These are phyloP conservation scores for Harrya chromipes DNA, from an alignment of 768 basidiomycete species.

Conservation along the genomic window DNA sequence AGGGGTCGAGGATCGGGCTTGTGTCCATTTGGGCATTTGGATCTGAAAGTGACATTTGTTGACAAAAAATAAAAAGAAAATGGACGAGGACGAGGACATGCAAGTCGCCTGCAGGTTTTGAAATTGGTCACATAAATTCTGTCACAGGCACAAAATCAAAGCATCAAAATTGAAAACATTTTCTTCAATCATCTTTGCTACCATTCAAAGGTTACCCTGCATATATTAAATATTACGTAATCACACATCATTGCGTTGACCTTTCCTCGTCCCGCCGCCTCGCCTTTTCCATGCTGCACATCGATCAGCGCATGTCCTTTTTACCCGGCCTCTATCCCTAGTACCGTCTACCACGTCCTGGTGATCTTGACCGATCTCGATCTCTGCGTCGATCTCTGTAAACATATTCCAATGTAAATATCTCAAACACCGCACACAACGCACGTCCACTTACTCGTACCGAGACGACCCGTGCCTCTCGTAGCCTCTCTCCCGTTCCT, in stretches of 20 bases:
- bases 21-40: constrained; percentile 21
- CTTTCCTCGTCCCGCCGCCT: constrained; percentile 10
- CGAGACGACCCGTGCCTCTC: constrained; percentile 68
- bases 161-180: constrained; percentile 31
- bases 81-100: constrained; percentile 20
- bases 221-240: constrained; percentile 19
- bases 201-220: too few relatives aligned
- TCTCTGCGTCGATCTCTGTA: constrained; percentile 67
- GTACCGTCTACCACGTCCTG: constrained; percentile 56
- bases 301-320: constrained; percentile 9
- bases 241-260: not conserved
- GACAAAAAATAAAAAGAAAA: not conserved
- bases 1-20: constrained; percentile 11
- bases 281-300: constrained; percentile 27
- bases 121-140: constrained; percentile 29
- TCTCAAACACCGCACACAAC: constrained; percentile 20
- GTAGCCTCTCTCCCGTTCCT: constrained; percentile 66
- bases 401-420: constrained; percentile 12
- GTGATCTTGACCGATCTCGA: constrained; percentile 72
- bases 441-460: constrained; percentile 58
- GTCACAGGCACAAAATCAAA: constrained; percentile 35
- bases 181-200: constrained; percentile 19
- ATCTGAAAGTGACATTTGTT: constrained; percentile 18
- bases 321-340: constrained; percentile 26
- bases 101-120: constrained; percentile 14